Base-by-base conservation (phyloP, 257 asterid species). In the Solanum paucissectum region DNA sequence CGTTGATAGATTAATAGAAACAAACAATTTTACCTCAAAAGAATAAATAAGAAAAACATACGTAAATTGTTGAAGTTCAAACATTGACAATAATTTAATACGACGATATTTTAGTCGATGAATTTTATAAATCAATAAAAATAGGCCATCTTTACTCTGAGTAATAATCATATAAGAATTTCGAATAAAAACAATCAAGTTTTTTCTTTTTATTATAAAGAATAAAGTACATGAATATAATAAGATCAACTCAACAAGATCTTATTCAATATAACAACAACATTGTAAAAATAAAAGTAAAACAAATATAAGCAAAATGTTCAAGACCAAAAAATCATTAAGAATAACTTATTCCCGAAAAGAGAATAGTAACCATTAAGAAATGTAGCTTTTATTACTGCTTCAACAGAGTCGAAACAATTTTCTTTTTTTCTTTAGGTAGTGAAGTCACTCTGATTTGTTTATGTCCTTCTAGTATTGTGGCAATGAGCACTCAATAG, bases 401-500 rank as follows among this genome's bases (percentile, higher is more conserved):
- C 5, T 6, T 52, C 2, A 2, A 55, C 1, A 7, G 25, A 9
- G 11, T 55, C 4, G 0, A 20, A 66, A 27, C 20, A 27, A 1
- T 25, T 3, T 5, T 29, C 7, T 69, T 33, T 69, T 4, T 58
- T 52, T 29, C 6, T 69, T 29, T 7, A 13, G 11, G 1, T 14
- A 21, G 29, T 20, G 5, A 34, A 72, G 9, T 58, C 66, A 7
- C 66, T 58, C 2, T 9, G 25, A 58, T 58, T 58, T 20, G n/a
- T 21, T 7, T 7, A 9, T 58, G 16, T 9, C 40, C 27, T 81
- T 16, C 27, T 81, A 90, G 37, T 87, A 89, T 87, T 94, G 94
- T 72, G 91, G 88, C 89, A 86, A 83, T 34, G 88, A 89, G 83
- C 98, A 94, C 87, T 95, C 98, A 62, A 87, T 90, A 21, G 96